Conservation (phyloP, 1,284 basidiomycete species). For the Cystobasidium pallidum region DNA sequence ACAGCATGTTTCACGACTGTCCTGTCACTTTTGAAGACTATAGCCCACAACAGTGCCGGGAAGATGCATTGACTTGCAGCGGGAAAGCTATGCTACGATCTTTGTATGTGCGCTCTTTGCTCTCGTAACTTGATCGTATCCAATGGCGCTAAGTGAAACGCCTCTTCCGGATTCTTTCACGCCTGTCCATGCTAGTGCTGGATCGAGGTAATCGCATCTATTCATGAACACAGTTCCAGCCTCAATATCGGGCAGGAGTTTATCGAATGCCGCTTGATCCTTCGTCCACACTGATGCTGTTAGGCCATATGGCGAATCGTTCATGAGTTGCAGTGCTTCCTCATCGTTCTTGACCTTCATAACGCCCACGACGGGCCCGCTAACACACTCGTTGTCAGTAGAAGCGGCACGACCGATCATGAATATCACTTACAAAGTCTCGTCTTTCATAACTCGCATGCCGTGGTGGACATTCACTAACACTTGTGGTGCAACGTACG, state of each 20-base stretch:
- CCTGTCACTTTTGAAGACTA: too few relatives aligned
- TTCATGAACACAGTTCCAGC: constrained; percentile 92
- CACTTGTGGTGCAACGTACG: constrained; percentile 86
- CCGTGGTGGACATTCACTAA: constrained; percentile 83
- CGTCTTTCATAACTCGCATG: constrained; percentile 88
- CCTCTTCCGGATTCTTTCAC: constrained; percentile 91
- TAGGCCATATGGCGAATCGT: constrained; percentile 92
- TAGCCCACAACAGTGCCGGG: too few relatives aligned
- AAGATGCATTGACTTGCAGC: too few relatives aligned
- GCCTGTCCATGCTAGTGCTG: constrained; percentile 89
- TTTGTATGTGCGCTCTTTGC: constrained; percentile 77
- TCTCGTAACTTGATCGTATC: constrained; percentile 76
- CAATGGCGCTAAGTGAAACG: constrained; percentile 82
- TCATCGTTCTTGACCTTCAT: constrained; percentile 83
- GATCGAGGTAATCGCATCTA: constrained; percentile 84
- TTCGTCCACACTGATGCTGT: constrained; percentile 94
- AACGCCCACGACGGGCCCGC: constrained; percentile 84
- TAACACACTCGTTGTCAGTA: neutral
- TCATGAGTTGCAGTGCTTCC: constrained; percentile 86
- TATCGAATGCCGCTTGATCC: constrained; percentile 67
- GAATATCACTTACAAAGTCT: constrained; percentile 55
- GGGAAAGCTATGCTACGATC: constrained; percentile 20
- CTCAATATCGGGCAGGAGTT: constrained; percentile 73
- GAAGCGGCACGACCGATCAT: constrained; percentile 68
- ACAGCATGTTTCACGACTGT: too few relatives aligned